Percentiles rank a stretch among this genome's conserved stretches.
phyloP scores from a whole-genome alignment of 805 yeast species.

The Blastobotrys terrestris region DNA sequence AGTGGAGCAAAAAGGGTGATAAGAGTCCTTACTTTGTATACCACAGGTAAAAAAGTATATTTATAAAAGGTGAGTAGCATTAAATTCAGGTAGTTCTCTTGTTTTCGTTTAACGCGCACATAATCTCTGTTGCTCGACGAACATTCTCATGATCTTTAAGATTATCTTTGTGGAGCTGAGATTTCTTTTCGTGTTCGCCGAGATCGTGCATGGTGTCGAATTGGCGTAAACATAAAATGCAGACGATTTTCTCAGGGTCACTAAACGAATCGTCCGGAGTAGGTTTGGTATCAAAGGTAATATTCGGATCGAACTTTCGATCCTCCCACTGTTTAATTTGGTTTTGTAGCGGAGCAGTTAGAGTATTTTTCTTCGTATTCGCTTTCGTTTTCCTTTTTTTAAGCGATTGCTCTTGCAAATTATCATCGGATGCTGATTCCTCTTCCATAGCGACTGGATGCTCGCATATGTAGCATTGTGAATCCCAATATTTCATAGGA shows the following conservation, averaged over 20 bases:
- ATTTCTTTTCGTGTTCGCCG: conserved; percentile 5
- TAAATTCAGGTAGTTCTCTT: background rate
- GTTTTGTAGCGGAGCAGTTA: background rate
- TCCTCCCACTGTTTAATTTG: background rate
- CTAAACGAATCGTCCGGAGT: background rate
- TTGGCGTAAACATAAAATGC: conserved; percentile 6
- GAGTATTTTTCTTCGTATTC: background rate
- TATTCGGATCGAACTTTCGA: background rate
- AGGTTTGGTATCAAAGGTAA: background rate
- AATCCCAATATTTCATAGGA: background rate
- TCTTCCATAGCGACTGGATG: background rate
- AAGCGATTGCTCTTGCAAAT: too few species aligned
- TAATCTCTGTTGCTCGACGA: background rate
- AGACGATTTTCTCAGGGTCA: background rate
- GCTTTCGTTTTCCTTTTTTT: conserved; percentile 1
- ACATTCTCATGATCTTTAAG: background rate
- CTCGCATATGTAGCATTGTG: background rate
- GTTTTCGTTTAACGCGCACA: background rate
- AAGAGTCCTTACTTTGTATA: conserved; percentile 1
- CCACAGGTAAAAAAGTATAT: background rate
- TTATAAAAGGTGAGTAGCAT: background rate
- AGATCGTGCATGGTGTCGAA: conserved; percentile 2
- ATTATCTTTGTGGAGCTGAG: conserved; percentile 4
- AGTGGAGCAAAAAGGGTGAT: background rate
- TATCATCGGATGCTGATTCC: background rate